Base-by-base conservation (phyloP, 768 basidiomycete species). In the Phylloporus rhodoxanthus region DNA sequence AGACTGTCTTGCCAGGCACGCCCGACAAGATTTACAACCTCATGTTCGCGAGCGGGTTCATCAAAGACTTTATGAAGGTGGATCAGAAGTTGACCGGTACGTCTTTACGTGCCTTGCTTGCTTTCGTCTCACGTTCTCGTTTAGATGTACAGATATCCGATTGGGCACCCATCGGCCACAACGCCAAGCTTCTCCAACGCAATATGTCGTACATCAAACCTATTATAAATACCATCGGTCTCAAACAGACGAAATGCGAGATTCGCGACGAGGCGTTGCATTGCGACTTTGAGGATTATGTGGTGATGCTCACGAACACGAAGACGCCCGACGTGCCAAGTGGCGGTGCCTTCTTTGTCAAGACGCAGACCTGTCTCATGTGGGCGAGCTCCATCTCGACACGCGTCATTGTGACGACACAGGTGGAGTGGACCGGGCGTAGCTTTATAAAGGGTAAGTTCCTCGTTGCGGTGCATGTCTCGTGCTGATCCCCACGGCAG, bases 141-240 rank as follows among this genome's bases (percentile, higher is more conserved):
- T 32, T 52, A 98, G 95, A 97, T 56, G 80, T 99, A 47, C 93
- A 99, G 67, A 90, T 92, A 60, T 87, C 92, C 4, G 96, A 98
- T 64, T 98, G 96, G 96, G 72, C 79, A 15, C 93, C 95, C 0
- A 72, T 73, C 4, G 60, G 70, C 0, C 72, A 78, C 0, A 80
- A 76, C 13, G 80, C 83, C 29, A 80, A 83, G 48, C 77, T 91
- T 34, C 80, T 96, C 9, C 75, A 82, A 23, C 80, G 95, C 9
- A 89, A 91, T 55, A 92, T 94, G 83, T 91, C 91, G 23, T 99
- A 98, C 68, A 94, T 97, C 71, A 97, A 95, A 65, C 94, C 93
- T 0, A 72, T 99, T 26, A 82, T 79, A 54, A 93, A 80, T 1
- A 82, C 84, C 47, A 79, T 99, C 26, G 96, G 96, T 0, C 96